Percentiles rank a stretch among this genome's conserved stretches.
phyloP scores from a whole-genome alignment of 371 early-diverging fungal genomes.

The Neoconidiobolus thromboides region DNA sequence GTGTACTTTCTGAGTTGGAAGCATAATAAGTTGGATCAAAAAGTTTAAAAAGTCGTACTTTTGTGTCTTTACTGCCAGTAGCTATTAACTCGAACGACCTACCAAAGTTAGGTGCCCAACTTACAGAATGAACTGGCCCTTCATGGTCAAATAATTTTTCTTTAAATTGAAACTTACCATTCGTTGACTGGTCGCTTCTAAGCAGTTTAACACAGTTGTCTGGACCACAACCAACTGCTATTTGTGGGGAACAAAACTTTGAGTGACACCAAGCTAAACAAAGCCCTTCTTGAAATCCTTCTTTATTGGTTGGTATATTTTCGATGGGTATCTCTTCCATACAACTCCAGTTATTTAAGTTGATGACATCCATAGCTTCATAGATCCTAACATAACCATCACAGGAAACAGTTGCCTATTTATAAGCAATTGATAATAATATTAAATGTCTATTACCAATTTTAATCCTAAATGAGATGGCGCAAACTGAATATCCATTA shows the following conservation, averaged over 20 bases:
- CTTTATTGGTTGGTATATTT: too few relatives aligned
- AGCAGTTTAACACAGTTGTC: slow-evolving; percentile 57
- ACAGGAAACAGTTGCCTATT: slow-evolving; percentile 57
- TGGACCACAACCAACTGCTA: slow-evolving; percentile 73
- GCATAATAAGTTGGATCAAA: slow-evolving; percentile 22
- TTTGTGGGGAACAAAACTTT: slow-evolving; percentile 51
- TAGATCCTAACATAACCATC: slow-evolving; percentile 82
- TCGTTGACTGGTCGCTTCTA: slow-evolving; percentile 32
- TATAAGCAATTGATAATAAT: too few relatives aligned
- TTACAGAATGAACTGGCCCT: slow-evolving; percentile 55
- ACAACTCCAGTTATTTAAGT: slow-evolving; percentile 61
- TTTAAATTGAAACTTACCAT: slow-evolving; percentile 30
- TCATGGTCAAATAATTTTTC: slow-evolving; percentile 45
- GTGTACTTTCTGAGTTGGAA: not conserved
- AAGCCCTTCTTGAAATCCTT: slow-evolving; percentile 19
- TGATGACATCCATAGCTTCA: slow-evolving; percentile 68
- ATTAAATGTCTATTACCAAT: slow-evolving; percentile 21
- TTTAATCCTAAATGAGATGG: slow-evolving; percentile 56
- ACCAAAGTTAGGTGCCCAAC: slow-evolving; percentile 79
- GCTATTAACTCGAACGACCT: slow-evolving; percentile 79
- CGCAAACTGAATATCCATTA: slow-evolving; percentile 76
- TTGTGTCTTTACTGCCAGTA: slow-evolving; percentile 69
- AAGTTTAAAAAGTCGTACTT: slow-evolving; percentile 69
- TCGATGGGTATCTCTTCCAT: slow-evolving; percentile 32
- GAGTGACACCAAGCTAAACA: slow-evolving; percentile 84